Evolutionary conservation across 208 protist species (phyloP).

Genomic region (Leishmania guyanensis): DNA sequence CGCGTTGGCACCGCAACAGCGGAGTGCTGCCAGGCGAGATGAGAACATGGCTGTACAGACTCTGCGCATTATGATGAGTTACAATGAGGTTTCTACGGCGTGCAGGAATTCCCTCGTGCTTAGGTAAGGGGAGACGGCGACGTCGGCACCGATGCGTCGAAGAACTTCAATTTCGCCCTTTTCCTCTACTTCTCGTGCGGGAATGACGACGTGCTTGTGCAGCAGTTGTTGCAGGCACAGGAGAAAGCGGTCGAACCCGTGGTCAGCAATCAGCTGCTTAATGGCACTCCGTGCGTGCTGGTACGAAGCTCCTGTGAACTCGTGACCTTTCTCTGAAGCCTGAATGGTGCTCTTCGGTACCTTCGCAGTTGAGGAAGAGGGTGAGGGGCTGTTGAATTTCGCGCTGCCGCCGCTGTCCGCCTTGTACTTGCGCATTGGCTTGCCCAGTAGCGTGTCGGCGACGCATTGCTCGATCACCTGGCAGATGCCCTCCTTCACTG

Average conservation of each 20-base stretch:
- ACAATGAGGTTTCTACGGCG: background rate
- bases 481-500: conserved; percentile 88
- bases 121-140: conserved; percentile 21
- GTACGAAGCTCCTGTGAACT: conserved; percentile 74
- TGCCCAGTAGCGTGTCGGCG: conserved; percentile 46
- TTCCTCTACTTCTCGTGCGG: conserved; percentile 18
- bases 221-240: conserved; percentile 36
- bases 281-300: conserved; percentile 54
- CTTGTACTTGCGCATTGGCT: conserved; percentile 34
- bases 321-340: conserved; percentile 57
- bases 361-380: background rate
- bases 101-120: conserved; percentile 23
- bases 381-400: background rate
- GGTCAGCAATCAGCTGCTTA: conserved; percentile 30
- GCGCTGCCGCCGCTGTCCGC: conserved; percentile 2
- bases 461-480: conserved; percentile 77
- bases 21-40: no score
- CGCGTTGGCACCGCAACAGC: background rate
- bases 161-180: conserved; percentile 19
- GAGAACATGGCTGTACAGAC: no score
- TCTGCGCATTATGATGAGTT: background rate
- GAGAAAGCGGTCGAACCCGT: conserved; percentile 48
- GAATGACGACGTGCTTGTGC: conserved; percentile 24
- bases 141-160: conserved; percentile 10
- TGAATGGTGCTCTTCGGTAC: conserved; percentile 7